phyloP scores from a whole-genome alignment of 441 rosid species.

The Euphorbia schlechtendalii region DNA sequence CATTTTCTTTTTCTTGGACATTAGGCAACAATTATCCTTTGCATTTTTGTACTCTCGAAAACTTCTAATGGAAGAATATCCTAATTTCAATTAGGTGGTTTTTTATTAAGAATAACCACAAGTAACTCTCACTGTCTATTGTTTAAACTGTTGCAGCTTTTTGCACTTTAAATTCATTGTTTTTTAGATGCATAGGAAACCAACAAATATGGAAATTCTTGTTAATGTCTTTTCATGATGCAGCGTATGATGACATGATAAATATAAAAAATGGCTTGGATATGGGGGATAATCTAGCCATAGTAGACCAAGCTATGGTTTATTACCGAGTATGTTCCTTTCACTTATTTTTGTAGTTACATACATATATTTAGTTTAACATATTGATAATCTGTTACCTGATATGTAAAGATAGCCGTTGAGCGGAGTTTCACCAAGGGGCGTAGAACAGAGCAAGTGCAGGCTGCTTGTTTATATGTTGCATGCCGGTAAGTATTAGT shows the following conservation, averaged over 20 bases:
- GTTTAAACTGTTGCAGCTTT: background rate
- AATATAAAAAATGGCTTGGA: conserved; percentile 49
- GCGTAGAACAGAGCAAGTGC: conserved; percentile 80
- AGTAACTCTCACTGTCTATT: background rate
- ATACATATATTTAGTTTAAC: conserved; percentile 1
- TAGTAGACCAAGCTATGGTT: conserved; percentile 44
- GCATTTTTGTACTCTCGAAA: background rate
- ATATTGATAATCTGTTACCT: conserved; percentile 16
- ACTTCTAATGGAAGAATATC: background rate
- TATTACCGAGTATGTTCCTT: conserved; percentile 58
- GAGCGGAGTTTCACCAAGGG: conserved; percentile 75
- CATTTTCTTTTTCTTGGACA: too few relatives aligned
- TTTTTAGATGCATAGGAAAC: background rate
- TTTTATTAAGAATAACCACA: background rate
- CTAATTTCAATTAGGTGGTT: background rate
- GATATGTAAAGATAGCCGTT: conserved; percentile 55
- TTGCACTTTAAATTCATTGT: background rate
- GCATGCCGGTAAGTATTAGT: conserved; percentile 67
- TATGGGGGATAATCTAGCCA: conserved; percentile 53
- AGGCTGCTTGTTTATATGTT: conserved; percentile 83
- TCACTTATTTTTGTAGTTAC: conserved; percentile 9
- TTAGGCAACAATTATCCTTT: background rate
- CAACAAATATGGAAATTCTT: background rate
- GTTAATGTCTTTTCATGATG: conserved; percentile 13
- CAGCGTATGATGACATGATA: conserved; percentile 62